Base-by-base conservation (phyloP, 495 filamentous ascomycete genomes). In the Penicillium herquei region DNA sequence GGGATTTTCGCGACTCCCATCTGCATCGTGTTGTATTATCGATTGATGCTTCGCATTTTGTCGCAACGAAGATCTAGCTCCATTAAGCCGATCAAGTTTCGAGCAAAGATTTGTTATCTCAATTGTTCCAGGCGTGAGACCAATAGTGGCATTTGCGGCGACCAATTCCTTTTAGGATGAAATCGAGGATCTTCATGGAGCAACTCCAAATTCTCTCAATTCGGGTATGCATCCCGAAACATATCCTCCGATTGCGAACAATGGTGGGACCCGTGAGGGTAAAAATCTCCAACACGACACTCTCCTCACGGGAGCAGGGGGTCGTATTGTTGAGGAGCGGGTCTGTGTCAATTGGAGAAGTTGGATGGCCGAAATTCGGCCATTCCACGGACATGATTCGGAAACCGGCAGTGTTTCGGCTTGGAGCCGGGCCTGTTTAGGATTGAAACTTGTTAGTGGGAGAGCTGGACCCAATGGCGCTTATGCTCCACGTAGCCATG, bases 271-370 rank as follows among this genome's bases (percentile, higher is more conserved):
- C 54, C 48, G 55, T 57, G 56, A 48, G 41, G 55, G 50, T 16
- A 17, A 7, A 16, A 11, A 33, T 65, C 59, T 52, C 59, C 62
- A 58, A 65, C 35, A 43, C 33, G 30, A 14, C 26, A 46, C 43
- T 50, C 62, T 65, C 62, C 62, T 65, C 62, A 63, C 51, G 35
- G 41, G 51, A 56, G 51, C 18, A 40, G 39, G 56, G 40, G 31
- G 42, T 26, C 40, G 30, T 46, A 8, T 35, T 18, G 21, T 13
- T 34, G 41, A 39, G 18, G 43, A 30, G 62, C 62, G 58, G 62
- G 62, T 55, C 58, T 54, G 6, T 13, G 18, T 49, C 33, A 58
- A 43, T 65, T 62, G 62, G 62, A 65, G 62, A 62, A 57, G 21
- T 12, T 3, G 34, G 34, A 31, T 3, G 59, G 59, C 62, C 54